Base-by-base conservation (phyloP, 805 yeast genomes). In the Nakazawaea laoshanensis region DNA sequence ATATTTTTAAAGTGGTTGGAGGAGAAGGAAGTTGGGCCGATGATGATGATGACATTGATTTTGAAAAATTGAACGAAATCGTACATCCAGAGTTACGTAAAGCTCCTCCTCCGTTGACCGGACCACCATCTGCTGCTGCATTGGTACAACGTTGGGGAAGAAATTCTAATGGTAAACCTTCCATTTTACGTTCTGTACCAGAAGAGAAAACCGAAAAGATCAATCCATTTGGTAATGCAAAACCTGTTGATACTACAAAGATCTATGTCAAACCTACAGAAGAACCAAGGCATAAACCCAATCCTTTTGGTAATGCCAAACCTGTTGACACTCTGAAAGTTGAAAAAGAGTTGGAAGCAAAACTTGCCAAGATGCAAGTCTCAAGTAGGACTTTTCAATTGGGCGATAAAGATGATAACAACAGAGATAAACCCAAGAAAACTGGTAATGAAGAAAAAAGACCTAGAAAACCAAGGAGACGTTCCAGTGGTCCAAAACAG, bases 181-280 rank as follows among this genome's bases (percentile, higher is more conserved):
- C n/a, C n/a, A n/a, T n/a, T n/a, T n/a, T n/a, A n/a, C n/a, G n/a
- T n/a, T n/a, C n/a, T n/a, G n/a, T n/a, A n/a, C n/a, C n/a, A n/a
- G n/a, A n/a, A n/a, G n/a, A n/a, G n/a, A n/a, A n/a, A n/a, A n/a
- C n/a, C n/a, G n/a, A n/a, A n/a, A n/a, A n/a, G n/a, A n/a, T n/a
- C n/a, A 82, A 75, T 49, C 92, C 94, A 4, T 83, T 84, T 56
- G 94, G 94, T 1, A 58, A 67, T 2, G 94, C 94, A 1, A 79
- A 74, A 51, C 92, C 94, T 2, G 85, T 81, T 7, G 88, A 79
- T 48, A 70, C 77, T 10, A 30, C 22, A 14, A 6, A n/a, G n/a
- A n/a, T n/a, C 14, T 9, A 8, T 6, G 23, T 9, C 24, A n/a
- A n/a, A n/a, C n/a, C n/a, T n/a, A n/a, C n/a, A n/a, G n/a, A n/a